Evolutionary conservation across 164 flowering plant genomes (phyloP).

Genomic region (Chimonanthus salicifolius): DNA sequence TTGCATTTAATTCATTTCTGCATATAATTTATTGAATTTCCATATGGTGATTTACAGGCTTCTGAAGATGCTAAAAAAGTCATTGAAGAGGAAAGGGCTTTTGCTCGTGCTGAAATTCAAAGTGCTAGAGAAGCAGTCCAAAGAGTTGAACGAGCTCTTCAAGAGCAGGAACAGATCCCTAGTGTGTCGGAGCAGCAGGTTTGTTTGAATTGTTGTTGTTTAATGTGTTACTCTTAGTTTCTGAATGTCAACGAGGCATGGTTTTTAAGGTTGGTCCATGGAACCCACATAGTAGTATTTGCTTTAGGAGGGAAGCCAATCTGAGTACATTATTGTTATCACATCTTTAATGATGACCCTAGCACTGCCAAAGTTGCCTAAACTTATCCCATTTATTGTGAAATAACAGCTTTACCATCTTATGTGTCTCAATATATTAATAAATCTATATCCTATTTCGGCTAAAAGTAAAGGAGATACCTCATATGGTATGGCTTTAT

Average conservation of each 20-base stretch:
- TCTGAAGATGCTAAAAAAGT: conserved; percentile 86
- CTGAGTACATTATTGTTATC: no score
- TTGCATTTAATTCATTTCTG: background rate
- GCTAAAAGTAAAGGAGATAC: no score
- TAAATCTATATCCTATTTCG: no score
- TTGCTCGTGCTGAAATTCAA: conserved; percentile 96
- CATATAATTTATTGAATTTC: background rate
- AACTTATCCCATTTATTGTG: no score
- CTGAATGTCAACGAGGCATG: background rate
- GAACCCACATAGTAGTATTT: no score
- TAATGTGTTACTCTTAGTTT: background rate
- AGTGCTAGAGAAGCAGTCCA: conserved; percentile 89
- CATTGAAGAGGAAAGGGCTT: conserved; percentile 90
- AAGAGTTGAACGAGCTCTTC: conserved; percentile 83
- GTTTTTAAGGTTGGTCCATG: no score
- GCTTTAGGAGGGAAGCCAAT: no score
- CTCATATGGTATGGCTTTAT: no score
- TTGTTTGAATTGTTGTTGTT: conserved; percentile 12
- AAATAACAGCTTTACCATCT: no score
- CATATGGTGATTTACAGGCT: conserved; percentile 45
- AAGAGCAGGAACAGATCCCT: conserved; percentile 71
- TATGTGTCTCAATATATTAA: no score
- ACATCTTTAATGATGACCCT: no score
- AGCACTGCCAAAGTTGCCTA: no score
- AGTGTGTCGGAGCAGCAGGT: conserved; percentile 77